Evolutionary conservation across 2,329 filamentous ascomycete genomes (phyloP).

Genomic region (Monosporascus cannonballus): DNA sequence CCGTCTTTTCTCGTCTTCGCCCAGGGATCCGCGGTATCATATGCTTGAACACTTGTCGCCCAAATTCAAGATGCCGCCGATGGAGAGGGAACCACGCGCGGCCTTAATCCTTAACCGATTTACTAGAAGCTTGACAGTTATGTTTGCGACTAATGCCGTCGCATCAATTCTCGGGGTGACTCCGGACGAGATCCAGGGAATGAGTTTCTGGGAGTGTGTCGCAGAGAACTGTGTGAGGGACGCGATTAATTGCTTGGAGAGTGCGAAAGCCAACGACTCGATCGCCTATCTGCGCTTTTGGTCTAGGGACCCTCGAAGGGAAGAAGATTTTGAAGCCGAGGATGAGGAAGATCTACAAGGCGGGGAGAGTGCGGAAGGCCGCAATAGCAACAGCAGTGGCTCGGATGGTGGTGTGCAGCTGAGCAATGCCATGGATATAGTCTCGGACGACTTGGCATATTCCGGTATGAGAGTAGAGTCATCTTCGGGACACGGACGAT

Average conservation of each 20-base stretch:
- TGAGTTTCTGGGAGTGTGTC: slow-evolving; percentile 85
- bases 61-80: slow-evolving; percentile 63
- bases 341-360: slow-evolving; percentile 37
- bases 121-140: slow-evolving; percentile 73
- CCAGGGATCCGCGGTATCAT: slow-evolving; percentile 78
- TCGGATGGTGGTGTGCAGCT: slow-evolving; percentile 41
- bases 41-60: slow-evolving; percentile 81
- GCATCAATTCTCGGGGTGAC: slow-evolving; percentile 68
- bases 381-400: slow-evolving; percentile 30
- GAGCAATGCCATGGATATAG: slow-evolving; percentile 35
- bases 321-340: slow-evolving; percentile 41
- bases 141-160: slow-evolving; percentile 79
- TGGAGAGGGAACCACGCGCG: slow-evolving; percentile 71
- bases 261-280: slow-evolving; percentile 83
- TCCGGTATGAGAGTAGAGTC: slow-evolving; percentile 31
- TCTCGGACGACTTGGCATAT: slow-evolving; percentile 22
- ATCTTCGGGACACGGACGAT: slow-evolving; percentile 20
- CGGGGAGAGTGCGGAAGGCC: slow-evolving; percentile 36
- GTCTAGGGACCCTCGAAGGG: slow-evolving; percentile 67
- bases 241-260: slow-evolving; percentile 72
- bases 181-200: slow-evolving; percentile 62
- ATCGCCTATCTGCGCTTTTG: slow-evolving; percentile 85
- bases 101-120: slow-evolving; percentile 84
- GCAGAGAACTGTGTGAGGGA: slow-evolving; percentile 70
- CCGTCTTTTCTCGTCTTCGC: slow-evolving; percentile 73